These are phyloP conservation scores for Trichoderma erinaceum DNA, from an alignment of 495 filamentous ascomycete genomes.

Conservation along the genomic window DNA sequence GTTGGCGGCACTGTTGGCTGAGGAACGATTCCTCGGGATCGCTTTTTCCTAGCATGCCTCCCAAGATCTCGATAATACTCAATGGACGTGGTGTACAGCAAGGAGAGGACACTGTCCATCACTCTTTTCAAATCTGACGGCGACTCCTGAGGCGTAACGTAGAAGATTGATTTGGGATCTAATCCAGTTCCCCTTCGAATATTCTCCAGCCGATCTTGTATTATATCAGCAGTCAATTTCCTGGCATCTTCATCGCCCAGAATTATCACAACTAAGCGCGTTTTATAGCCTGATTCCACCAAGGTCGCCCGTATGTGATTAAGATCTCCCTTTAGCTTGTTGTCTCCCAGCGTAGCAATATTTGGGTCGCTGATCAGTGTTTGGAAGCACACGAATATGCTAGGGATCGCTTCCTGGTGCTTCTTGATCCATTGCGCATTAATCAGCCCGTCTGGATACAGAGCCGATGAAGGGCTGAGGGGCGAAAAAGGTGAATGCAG, in stretches of 20 bases:
- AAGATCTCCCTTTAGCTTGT: constrained; percentile 82
- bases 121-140: constrained; percentile 54
- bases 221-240: constrained; percentile 52
- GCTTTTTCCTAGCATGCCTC: constrained; percentile 81
- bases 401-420: constrained; percentile 74
- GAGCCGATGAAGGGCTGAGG: constrained; percentile 66
- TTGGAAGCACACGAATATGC: constrained; percentile 70
- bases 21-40: constrained; percentile 63
- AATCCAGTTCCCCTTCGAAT: constrained; percentile 73
- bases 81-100: constrained; percentile 57
- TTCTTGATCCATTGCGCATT: constrained; percentile 76
- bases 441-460: constrained; percentile 84
- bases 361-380: constrained; percentile 62
- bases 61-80: constrained; percentile 90
- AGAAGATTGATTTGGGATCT: constrained; percentile 68
- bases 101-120: constrained; percentile 55
- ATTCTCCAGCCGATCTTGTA: constrained; percentile 61
- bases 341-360: constrained; percentile 68
- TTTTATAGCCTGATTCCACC: constrained; percentile 62
- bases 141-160: constrained; percentile 44
- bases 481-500: constrained; percentile 89
- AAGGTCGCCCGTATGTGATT: constrained; percentile 64
- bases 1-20: constrained; percentile 80
- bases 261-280: constrained; percentile 68
- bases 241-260: constrained; percentile 60